Base-by-base conservation (phyloP, 768 basidiomycete genomes). In the Leccinellum rugosiceps region DNA sequence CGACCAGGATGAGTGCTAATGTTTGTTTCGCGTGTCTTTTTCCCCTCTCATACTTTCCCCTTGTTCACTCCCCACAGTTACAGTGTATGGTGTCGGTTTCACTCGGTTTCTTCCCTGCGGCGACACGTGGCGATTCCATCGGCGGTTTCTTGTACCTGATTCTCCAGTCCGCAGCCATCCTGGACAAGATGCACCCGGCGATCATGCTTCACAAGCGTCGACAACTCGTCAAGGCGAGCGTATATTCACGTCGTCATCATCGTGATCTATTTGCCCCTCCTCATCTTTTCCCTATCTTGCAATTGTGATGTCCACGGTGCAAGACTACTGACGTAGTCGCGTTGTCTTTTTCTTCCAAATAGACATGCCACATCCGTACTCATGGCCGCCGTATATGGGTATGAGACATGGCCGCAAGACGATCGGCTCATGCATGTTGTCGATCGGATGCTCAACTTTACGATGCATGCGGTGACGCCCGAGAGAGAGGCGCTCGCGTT, bases 281-380 rank as follows among this genome's bases (percentile, higher is more conserved):
- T n/a, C n/a, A n/a, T 15, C 15, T 17, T 9, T n/a, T n/a, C n/a
- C n/a, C n/a, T n/a, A n/a, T n/a, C n/a, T n/a, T n/a, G n/a, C n/a
- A n/a, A n/a, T n/a, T n/a, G n/a, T n/a, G n/a, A n/a, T n/a, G n/a
- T n/a, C n/a, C n/a, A n/a, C n/a, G n/a, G n/a, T n/a, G n/a, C n/a
- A n/a, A n/a, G n/a, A n/a, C n/a, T n/a, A n/a, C n/a, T n/a, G 38
- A 38, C 38, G 14, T 10, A 2, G 38, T 38, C 38, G n/a, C 38
- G 7, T 38, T 10, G 9, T 38, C n/a, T 17, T 31, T 3, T 17
- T 26, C n/a, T n/a, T n/a, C n/a, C n/a, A n/a, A n/a, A n/a, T 28
- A 58, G 61, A 14, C 52, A 46, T 55, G 49, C 57, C 47, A 34
- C 63, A 62, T 57, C 74, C 64, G 69, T 75, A 49, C 61, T 69